Evolutionary conservation across 768 basidiomycete genomes (phyloP), one percentile per base, ranked within the genome.

Genomic region (Tricholoma sp.): DNA sequence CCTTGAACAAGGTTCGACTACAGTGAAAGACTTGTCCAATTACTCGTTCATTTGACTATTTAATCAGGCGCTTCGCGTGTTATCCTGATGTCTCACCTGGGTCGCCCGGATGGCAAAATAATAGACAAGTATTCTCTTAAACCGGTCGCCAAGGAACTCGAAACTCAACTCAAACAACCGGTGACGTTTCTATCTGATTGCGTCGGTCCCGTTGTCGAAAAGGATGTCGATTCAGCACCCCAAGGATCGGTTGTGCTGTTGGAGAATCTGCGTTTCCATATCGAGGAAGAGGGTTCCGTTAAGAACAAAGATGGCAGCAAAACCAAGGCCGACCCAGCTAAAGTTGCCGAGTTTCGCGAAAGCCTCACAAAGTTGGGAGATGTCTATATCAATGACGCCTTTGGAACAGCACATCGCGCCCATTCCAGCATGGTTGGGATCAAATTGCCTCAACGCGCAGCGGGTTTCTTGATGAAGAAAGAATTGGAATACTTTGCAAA

Each of bases 371-470:
- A 79, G 56, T 87, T 99, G 63, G 95, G 95, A 53, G 94, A 98
- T 67, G 88, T 99, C 61, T 98, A 98, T 72, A 80, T 99, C 71
- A 99, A 99, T 77, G 96, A 99, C 71, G 96, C 96, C 22, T 99
- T 99, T 69, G 96, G 96, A 50, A 99, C 96, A 46, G 96, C 95
- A 52, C 96, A 99, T 73, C 93, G 96, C 63, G 94, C 94, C 8
- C 96, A 99, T 73, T 98, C 96, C 0, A 94, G 91, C 66, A 98
- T 99, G 95, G 96, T 99, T 63, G 96, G 96, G 64, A 81, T 99
- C 65, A 85, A 96, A 70, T 82, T 98, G 16, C 86, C 88, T 6
- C 89, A 96, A 73, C 83, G 94, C 63, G 96, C 96, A 1, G 86
- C 96, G 31, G 96, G 96, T 22, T 94, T 97, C 80, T 82, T 99